Evolutionary conservation across 148 eudicot species (phyloP), one percentile per base, ranked within the genome.

Genomic region (Camellia granthamiana): DNA sequence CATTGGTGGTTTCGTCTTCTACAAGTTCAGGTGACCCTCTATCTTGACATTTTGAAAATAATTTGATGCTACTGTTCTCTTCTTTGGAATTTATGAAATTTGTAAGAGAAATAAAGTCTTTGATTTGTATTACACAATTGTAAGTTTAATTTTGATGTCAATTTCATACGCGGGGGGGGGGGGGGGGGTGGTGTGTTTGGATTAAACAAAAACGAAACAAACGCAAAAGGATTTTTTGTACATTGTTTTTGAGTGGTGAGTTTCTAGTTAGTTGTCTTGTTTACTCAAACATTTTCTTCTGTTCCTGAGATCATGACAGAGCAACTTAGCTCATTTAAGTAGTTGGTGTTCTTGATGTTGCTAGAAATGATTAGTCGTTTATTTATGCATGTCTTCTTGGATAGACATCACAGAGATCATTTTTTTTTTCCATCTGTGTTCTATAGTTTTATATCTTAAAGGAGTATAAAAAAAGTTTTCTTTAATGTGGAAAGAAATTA

Each of bases 11-110:
- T 78, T 82, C 38, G 76, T 82, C 30, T 82, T 82, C 88, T 93
- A 78, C 85, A 89, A 86, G 80, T 85, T 88, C 88, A 96, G 99
- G 99, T 96, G 81, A 78, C 59, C 43, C 82, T 56, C 66, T 47
- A 54, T 63, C 66, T 72, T 76, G 65, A 41, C 52, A 42, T 83
- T 76, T 64, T 49, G 13, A 38, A 43, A 42, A n/a, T 55, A 54
- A 67, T 3, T 78, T 38, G 58, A 23, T 41, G 13, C 55, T 19
- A 52, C 15, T 5, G 56, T 38, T 44, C 7, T 30, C 49, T 46
- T 12, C 43, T 61, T 11, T 75, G 23, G 54, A 8, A 41, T 42
- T 10, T 5, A 15, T 49, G 14, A 72, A 51, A 9, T 7, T 51
- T 51, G 3, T 54, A 41, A 72, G 42, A 47, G 15, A 46, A 30